Evolutionary conservation across 2,329 filamentous ascomycete species (phyloP), one percentile per base, ranked within the genome.

Genomic region (Diaporthe amygdali): DNA sequence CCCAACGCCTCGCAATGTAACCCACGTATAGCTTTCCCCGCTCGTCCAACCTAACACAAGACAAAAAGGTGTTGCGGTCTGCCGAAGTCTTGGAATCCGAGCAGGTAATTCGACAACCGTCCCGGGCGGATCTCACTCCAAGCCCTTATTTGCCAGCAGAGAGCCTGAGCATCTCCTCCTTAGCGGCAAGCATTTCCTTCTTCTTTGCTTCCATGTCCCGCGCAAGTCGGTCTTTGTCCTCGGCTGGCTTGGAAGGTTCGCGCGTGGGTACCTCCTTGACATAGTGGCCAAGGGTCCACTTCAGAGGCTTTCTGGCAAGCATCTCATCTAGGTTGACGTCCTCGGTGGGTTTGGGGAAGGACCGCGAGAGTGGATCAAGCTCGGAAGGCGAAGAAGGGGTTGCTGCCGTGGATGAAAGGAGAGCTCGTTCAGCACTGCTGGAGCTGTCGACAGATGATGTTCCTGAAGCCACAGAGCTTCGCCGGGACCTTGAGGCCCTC

Each of bases 181-280:
- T 80, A 39, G 80, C 80, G 56, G 81, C 80, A 20, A 85, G 81
- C 20, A 89, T 79, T 41, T 86, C 81, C 71, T 77, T 79, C 82
- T 89, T 89, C 34, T 81, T 82, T 44, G 82, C 81, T 66, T 86
- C 85, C 47, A 88, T 81, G 55, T 84, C 82, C 71, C 77, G 78
- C 20, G 78, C 78, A 47, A 81, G 79, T 71, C 79, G 77, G 55
- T 82, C 82, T 55, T 79, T 77, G 71, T 79, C 76, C 22, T 80
- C 70, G 15, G 75, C 76, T 30, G 74, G 22, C 52, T 74, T 72
- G 71, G 73, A 75, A 1, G 44, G 30, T 72, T 78, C 79, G 68
- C 76, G 71, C 34, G 77, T 76, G 72, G 73, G 59, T 59, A 71
- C 54, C 56, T 78, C 75, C 72, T 77, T 79, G 59, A 77, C 73